A percentile compares a stretch with the other conserved stretches of the same genome.
These are phyloP conservation scores for Oryza australiensis DNA, from an alignment of 176 grass and related monocot species.

Conservation along the genomic window DNA sequence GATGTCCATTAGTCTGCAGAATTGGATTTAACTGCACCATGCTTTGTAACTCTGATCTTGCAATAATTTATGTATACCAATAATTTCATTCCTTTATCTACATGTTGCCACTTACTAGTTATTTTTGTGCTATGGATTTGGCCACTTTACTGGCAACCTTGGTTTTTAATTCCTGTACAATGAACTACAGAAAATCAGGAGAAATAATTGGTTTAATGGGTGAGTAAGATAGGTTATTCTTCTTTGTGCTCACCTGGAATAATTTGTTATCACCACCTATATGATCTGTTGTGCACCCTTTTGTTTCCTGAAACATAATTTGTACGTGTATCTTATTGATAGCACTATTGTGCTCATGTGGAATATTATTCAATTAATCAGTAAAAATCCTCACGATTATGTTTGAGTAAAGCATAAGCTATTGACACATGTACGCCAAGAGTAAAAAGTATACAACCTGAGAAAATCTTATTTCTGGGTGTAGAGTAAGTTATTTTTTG, in stretches of 20 bases:
- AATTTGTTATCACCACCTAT: slow-evolving; percentile 8
- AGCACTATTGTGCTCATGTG: too few relatives aligned
- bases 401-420: not conserved
- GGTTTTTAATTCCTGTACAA: not conserved
- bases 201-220: slow-evolving; percentile 2
- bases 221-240: not conserved
- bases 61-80: not conserved
- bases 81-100: not conserved
- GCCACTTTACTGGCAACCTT: not conserved
- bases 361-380: not conserved
- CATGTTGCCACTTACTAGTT: not conserved
- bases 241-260: slow-evolving; percentile 4
- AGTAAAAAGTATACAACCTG: not conserved
- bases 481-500: too few relatives aligned
- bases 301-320: not conserved
- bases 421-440: not conserved
- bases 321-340: too few relatives aligned
- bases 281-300: not conserved
- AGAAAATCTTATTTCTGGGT: not conserved
- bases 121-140: slow-evolving; percentile 14
- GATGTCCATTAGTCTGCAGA: not conserved
- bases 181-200: not conserved
- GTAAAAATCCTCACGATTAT: not conserved
- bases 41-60: not conserved
- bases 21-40: not conserved